Evolutionary conservation across 2,329 filamentous ascomycete species (phyloP).

Genomic region (Cladosporium austrohemisphaericum): DNA sequence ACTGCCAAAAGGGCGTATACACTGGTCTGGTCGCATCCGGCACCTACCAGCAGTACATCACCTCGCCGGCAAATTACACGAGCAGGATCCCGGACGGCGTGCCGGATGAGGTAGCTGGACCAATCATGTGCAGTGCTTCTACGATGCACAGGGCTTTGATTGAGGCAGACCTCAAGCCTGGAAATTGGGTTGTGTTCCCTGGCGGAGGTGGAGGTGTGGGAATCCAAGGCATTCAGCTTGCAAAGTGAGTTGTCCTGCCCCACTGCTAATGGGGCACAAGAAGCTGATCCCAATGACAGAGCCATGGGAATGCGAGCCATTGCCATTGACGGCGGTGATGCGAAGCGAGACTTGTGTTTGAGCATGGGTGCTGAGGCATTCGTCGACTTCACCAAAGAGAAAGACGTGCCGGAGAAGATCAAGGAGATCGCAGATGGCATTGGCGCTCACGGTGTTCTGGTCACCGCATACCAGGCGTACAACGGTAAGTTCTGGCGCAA

Average conservation of each 20-base stretch:
- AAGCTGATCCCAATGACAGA: conserved; percentile 18
- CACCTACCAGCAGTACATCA: conserved; percentile 59
- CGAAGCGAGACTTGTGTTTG: conserved; percentile 45
- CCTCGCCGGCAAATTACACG: conserved; percentile 53
- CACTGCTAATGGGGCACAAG: background rate
- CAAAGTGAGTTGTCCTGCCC: conserved; percentile 29
- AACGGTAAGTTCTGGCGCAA: conserved; percentile 26
- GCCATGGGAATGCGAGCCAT: conserved; percentile 57
- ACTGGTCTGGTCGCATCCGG: conserved; percentile 45
- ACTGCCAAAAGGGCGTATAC: conserved; percentile 46
- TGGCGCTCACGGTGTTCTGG: conserved; percentile 44
- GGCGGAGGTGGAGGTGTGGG: conserved; percentile 55
- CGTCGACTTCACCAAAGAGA: conserved; percentile 50
- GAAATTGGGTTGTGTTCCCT: conserved; percentile 54
- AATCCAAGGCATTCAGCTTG: conserved; percentile 55
- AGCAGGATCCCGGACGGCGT: conserved; percentile 55
- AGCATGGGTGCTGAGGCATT: conserved; percentile 54
- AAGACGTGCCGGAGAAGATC: conserved; percentile 41
- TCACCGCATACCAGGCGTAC: conserved; percentile 37
- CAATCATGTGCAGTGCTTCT: conserved; percentile 57
- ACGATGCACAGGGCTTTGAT: conserved; percentile 57
- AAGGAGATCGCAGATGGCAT: conserved; percentile 45
- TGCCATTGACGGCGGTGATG: conserved; percentile 51
- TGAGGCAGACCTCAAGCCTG: conserved; percentile 48
- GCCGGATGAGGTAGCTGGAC: conserved; percentile 53